Evolutionary conservation across 257 asterid species (phyloP), one percentile per base, ranked within the genome.

Genomic region (Petunia secreta): DNA sequence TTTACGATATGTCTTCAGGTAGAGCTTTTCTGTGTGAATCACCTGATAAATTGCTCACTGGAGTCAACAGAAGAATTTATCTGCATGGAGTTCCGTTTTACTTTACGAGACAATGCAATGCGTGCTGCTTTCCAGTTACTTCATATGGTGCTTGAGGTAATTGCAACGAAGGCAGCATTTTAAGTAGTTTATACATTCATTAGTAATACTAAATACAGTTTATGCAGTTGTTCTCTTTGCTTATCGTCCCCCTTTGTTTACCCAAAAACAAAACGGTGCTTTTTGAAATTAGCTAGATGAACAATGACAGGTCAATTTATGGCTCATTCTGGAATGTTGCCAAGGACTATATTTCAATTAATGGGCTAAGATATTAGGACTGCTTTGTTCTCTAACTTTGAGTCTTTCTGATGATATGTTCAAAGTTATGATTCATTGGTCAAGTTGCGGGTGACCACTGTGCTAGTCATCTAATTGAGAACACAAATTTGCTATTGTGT

Each of bases 121-220:
- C 92, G 92, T 81, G 99, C 98, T 75, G 99, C 99, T 85, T 96
- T 96, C 87, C 98, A 96, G 90, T 89, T 96, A 79, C 99, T 96
- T 86, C 99, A 96, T 87, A 96, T 94, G 99, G 99, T 96, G 36
- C 99, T 96, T 78, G 94, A 96, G 99, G 99, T 96, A 90, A 85
- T 73, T 16, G 8, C 38, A 58, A 77, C 7, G 25, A 34, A 57
- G 62, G 38, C 59, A 38, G 13, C 78, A 73, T 73, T 34, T 36
- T 73, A 11, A 73, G 62, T 73, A 48, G 44, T 48, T 50, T 43
- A 34, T 71, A 34, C 44, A 2, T 25, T 50, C 7, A 71, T 50
- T 71, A 52, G 10, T 39, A 71, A 2, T 25, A 71, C 34, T 71
- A 34, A 37, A 48, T 71, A 50, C 62, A 71, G 60, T 73, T 63